Evolutionary conservation across 768 basidiomycete species (phyloP).

Genomic region (Amanita exitialis): DNA sequence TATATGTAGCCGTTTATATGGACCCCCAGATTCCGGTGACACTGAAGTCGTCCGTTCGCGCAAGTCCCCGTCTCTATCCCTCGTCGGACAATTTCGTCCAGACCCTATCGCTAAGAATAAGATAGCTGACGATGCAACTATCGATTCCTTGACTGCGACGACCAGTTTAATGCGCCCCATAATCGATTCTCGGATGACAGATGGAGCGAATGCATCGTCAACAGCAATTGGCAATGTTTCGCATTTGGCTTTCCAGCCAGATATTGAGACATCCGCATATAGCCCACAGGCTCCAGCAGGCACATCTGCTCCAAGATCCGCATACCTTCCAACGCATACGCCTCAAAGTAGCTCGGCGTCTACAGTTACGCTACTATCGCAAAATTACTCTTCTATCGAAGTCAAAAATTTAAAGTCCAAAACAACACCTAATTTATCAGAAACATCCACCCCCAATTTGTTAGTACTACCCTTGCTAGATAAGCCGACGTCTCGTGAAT

Average conservation of each 20-base stretch:
- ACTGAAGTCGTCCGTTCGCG: constrained; percentile 4
- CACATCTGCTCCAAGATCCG: neutral
- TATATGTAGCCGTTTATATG: neutral
- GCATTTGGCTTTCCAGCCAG: neutral
- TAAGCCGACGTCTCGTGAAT: constrained; percentile 40
- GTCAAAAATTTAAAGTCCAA: neutral
- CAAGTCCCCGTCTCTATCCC: neutral
- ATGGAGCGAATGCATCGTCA: neutral
- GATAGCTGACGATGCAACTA: neutral
- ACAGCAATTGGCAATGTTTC: neutral
- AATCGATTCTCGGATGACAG: neutral
- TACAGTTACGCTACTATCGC: constrained; percentile 10
- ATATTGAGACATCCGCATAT: neutral
- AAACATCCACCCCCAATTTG: neutral
- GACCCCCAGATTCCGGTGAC: neutral
- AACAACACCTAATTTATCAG: neutral
- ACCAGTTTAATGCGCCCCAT: neutral
- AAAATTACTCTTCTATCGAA: constrained; percentile 1
- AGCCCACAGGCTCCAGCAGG: neutral
- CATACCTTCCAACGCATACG: neutral
- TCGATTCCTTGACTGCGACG: no score
- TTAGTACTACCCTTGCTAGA: neutral
- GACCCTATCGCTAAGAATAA: neutral
- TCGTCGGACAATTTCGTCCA: neutral
- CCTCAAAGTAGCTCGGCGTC: constrained; percentile 16